A percentile compares a stretch with the other conserved stretches of the same genome.
phyloP scores from a whole-genome alignment of 2,329 filamentous ascomycete genomes.

The Chaetomium strumarium region DNA sequence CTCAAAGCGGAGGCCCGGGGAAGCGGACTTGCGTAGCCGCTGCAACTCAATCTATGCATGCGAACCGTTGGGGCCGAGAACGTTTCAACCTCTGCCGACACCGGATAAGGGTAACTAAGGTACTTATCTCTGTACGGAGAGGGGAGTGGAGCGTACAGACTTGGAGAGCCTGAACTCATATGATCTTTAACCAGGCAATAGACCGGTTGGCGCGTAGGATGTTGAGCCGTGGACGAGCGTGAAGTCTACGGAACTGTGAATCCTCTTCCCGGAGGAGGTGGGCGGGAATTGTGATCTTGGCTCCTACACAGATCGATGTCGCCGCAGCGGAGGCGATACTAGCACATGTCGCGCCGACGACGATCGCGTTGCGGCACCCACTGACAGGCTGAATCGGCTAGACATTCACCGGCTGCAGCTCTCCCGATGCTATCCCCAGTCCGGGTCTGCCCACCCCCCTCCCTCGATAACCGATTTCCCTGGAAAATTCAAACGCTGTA shows the following conservation, averaged over 20 bases:
- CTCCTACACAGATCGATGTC: conserved; percentile 5
- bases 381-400: conserved; percentile 15
- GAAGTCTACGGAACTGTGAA: background rate
- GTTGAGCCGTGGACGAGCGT: conserved; percentile 1
- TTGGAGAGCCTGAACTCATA: background rate
- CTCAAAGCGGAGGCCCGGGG: background rate
- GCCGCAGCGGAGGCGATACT: conserved; percentile 2
- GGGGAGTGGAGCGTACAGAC: background rate
- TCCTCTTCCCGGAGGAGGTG: background rate
- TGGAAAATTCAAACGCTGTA: background rate
- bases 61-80: conserved; percentile 7
- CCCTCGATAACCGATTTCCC: background rate
- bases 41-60: conserved; percentile 11
- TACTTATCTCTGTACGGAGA: background rate
- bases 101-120: background rate
- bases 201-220: conserved; percentile 5
- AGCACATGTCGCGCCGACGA: background rate
- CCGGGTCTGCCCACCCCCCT: background rate
- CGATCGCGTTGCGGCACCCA: background rate
- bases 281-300: conserved; percentile 1
- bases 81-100: conserved; percentile 7
- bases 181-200: background rate
- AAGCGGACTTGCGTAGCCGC: conserved; percentile 9
- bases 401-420: conserved; percentile 17
- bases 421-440: background rate